These are phyloP conservation scores for Antarctomyces pellizariae DNA, from an alignment of 495 filamentous ascomycete species.

Conservation along the genomic window DNA sequence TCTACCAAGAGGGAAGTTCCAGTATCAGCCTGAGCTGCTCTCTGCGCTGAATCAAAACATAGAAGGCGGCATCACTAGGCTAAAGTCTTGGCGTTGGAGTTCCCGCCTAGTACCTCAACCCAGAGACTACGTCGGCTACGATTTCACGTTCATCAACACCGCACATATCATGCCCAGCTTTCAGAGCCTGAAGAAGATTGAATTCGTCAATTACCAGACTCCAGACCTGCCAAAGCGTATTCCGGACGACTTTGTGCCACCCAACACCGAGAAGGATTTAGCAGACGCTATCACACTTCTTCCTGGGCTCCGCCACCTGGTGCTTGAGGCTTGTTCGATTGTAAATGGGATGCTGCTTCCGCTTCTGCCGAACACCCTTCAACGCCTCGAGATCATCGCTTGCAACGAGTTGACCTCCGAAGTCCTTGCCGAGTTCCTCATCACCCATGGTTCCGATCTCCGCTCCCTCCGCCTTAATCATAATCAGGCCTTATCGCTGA, in stretches of 20 bases:
- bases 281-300: constrained; percentile 33
- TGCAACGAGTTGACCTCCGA: constrained; percentile 42
- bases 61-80: constrained; percentile 10
- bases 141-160: too few species aligned
- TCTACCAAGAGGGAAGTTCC: constrained; percentile 40
- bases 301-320: constrained; percentile 33
- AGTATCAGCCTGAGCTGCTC: constrained; percentile 31
- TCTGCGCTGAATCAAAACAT: constrained; percentile 22
- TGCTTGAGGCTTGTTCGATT: constrained; percentile 43
- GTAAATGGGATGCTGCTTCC: constrained; percentile 33
- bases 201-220: constrained; percentile 38
- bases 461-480: constrained; percentile 44
- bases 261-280: constrained; percentile 19
- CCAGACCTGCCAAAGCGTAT: constrained; percentile 16
- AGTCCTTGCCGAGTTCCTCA: constrained; percentile 33
- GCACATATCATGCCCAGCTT: constrained; percentile 42
- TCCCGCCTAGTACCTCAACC: too few species aligned
- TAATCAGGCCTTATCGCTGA: constrained; percentile 50
- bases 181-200: constrained; percentile 28
- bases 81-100: constrained; percentile 64
- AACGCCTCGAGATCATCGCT: constrained; percentile 44
- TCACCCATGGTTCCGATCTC: constrained; percentile 34
- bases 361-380: constrained; percentile 36
- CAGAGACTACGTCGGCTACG: too few species aligned
- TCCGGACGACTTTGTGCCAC: constrained; percentile 11